These are phyloP conservation scores for Fusarium sp. DNA, from an alignment of 2,329 filamentous ascomycete genomes.

Conservation along the genomic window DNA sequence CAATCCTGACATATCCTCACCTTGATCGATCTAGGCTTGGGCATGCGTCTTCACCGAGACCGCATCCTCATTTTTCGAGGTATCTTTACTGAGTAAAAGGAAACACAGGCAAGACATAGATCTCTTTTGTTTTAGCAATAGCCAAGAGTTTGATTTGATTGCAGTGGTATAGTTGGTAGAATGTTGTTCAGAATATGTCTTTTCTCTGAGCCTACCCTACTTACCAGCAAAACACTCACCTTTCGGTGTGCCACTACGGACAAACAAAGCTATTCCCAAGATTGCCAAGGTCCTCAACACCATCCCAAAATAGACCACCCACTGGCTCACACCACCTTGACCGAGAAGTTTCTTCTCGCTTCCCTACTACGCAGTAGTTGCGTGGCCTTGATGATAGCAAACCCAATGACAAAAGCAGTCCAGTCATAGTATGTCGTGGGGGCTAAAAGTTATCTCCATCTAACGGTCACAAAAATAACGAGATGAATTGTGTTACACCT, in stretches of 20 bases:
- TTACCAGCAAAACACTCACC: neutral
- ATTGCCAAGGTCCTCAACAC: constrained; percentile 43
- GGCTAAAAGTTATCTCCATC: constrained; percentile 5
- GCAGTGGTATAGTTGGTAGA: neutral
- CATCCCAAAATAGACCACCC: constrained; percentile 30
- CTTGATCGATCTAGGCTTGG: constrained; percentile 24
- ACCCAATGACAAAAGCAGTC: constrained; percentile 37
- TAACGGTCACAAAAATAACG: constrained; percentile 16
- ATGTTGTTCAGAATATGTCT: neutral
- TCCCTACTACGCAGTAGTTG: no score
- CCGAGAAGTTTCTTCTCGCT: constrained; percentile 23
- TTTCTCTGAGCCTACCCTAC: neutral
- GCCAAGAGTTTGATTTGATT: neutral
- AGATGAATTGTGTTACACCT: constrained; percentile 27
- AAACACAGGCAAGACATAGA: neutral
- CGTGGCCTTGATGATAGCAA: constrained; percentile 32
- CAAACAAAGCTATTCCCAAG: constrained; percentile 25
- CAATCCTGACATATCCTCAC: constrained; percentile 13
- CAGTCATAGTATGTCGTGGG: constrained; percentile 28
- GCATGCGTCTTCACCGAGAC: constrained; percentile 38
- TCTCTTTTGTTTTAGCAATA: neutral
- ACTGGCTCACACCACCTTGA: constrained; percentile 32
- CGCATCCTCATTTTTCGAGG: constrained; percentile 26
- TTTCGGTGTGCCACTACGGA: constrained; percentile 32
- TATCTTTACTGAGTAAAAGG: neutral